These are phyloP conservation scores for Candida awuae DNA, from an alignment of 805 yeast genomes.

Conservation along the genomic window DNA sequence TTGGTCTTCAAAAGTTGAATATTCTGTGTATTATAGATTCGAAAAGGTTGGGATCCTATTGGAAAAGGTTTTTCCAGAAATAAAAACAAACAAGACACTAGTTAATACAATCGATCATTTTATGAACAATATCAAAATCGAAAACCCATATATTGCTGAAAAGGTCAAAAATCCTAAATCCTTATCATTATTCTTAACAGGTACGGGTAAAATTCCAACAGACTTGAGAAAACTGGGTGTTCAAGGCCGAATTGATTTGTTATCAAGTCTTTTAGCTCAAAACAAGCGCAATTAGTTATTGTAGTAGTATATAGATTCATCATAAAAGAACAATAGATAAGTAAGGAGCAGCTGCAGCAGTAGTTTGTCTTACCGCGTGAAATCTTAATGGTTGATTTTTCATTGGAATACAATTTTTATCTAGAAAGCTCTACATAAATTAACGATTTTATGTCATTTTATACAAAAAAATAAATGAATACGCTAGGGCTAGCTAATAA, in stretches of 20 bases:
- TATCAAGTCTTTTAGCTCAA: background rate
- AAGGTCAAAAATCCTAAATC: background rate
- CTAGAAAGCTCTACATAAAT: too few relatives aligned
- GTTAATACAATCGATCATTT: background rate
- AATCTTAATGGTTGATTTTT: too few relatives aligned
- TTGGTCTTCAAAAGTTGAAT: background rate
- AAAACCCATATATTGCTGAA: background rate
- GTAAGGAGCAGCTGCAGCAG: too few relatives aligned
- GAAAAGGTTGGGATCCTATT: background rate
- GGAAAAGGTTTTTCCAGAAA: background rate
- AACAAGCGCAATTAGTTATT: too few relatives aligned
- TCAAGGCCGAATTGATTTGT: background rate
- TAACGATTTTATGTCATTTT: background rate
- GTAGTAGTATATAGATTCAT: too few relatives aligned
- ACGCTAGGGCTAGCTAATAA: constrained; percentile 22
- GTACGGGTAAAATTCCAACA: background rate
- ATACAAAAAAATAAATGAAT: constrained; percentile 7
- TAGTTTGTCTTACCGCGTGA: too few relatives aligned
- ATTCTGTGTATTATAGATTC: background rate
- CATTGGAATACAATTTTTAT: too few relatives aligned
- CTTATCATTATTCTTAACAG: background rate
- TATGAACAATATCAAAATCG: background rate
- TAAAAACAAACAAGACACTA: background rate
- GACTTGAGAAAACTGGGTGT: background rate
- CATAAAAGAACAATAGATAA: too few relatives aligned